These are phyloP conservation scores for Trichomonas vaginalis DNA, from an alignment of 208 protist genomes.

Conservation along the genomic window DNA sequence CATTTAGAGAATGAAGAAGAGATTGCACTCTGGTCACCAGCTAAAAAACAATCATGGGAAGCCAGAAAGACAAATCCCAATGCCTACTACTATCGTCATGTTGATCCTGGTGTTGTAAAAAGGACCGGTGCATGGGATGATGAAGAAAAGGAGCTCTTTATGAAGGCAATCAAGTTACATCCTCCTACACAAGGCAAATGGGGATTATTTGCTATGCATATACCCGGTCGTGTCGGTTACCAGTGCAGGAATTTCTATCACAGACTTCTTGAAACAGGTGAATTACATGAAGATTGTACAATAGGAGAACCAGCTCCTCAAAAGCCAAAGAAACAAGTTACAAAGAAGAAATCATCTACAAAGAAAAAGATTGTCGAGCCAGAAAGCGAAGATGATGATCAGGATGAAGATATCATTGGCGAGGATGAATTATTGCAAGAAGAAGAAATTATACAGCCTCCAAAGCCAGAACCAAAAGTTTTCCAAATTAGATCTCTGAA, in stretches of 20 bases:
- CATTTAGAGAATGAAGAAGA: not conserved
- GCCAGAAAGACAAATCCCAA: not conserved
- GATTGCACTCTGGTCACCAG: not conserved
- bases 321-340: not conserved
- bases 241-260: conserved; percentile 26
- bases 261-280: not conserved
- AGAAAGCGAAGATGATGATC: not conserved
- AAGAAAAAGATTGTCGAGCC: not conserved
- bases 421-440: not conserved
- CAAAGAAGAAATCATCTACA: not conserved
- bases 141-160: not conserved
- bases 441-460: too few relatives aligned
- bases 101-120: not conserved
- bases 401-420: not conserved
- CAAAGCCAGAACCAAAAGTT: not conserved
- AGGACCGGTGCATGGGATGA: not conserved
- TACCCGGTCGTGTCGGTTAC: conserved; percentile 48
- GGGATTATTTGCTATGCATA: conserved; percentile 46
- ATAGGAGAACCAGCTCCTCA: not conserved
- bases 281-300: not conserved
- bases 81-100: not conserved
- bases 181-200: conserved; percentile 29
- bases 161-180: not conserved
- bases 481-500: not conserved
- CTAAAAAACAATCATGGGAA: not conserved